Percentiles rank a stretch among this genome's conserved stretches.
Conservation (phyloP, 2,329 filamentous ascomycete genomes). For the Myriangium duriaei region DNA sequence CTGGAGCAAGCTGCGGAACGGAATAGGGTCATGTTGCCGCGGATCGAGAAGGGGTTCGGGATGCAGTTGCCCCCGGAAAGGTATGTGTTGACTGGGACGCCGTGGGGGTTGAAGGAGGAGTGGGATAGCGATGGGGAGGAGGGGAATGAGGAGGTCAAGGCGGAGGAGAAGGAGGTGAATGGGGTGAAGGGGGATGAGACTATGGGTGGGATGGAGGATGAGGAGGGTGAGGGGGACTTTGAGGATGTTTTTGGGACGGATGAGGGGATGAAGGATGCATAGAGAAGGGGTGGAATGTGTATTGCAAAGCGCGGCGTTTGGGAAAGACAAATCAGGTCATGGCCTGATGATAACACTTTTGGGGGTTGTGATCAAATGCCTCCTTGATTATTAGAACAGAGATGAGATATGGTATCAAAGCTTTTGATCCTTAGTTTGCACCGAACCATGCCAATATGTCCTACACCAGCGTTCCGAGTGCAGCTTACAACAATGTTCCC, state of each 20-base stretch:
- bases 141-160: constrained; percentile 25
- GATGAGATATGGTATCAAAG: too few relatives aligned
- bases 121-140: constrained; percentile 45
- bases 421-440: too few relatives aligned
- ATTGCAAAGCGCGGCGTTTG: constrained; percentile 10
- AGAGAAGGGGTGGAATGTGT: constrained; percentile 19
- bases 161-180: constrained; percentile 35
- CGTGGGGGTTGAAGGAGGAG: constrained; percentile 45
- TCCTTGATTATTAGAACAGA: too few relatives aligned
- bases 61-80: constrained; percentile 49
- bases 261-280: constrained; percentile 22
- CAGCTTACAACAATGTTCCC: too few relatives aligned
- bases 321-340: too few relatives aligned
- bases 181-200: constrained; percentile 12
- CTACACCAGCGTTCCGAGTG: too few relatives aligned
- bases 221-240: constrained; percentile 22
- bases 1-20: constrained; percentile 59
- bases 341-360: too few relatives aligned
- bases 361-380: too few relatives aligned
- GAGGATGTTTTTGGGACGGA: constrained; percentile 21
- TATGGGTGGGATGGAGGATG: constrained; percentile 32
- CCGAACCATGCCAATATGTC: too few relatives aligned
- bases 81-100: constrained; percentile 46
- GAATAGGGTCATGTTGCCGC: constrained; percentile 52
- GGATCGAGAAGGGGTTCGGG: constrained; percentile 44